phyloP scores from a whole-genome alignment of 2,329 filamentous ascomycete genomes.

The Elsinoe fawcettii region DNA sequence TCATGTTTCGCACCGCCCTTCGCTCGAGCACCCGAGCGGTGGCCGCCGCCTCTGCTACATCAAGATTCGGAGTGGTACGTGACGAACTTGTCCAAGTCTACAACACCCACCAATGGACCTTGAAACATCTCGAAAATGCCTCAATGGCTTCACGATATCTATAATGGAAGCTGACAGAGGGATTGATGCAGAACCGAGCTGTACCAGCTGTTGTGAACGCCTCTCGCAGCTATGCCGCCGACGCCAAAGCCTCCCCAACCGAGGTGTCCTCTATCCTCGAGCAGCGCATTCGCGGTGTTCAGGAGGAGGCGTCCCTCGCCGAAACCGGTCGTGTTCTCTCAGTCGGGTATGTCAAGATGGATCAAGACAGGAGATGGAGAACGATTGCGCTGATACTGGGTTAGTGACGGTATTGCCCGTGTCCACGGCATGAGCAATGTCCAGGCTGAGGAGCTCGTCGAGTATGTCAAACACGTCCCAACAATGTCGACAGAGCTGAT shows the following conservation, averaged over 20 bases:
- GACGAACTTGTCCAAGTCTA: constrained; percentile 32
- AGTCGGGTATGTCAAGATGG: constrained; percentile 71
- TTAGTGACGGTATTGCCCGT: constrained; percentile 99
- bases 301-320: constrained; percentile 91
- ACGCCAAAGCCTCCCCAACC: constrained; percentile 90
- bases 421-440: constrained; percentile 99
- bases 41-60: constrained; percentile 83
- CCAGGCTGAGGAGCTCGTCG: constrained; percentile 99
- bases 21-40: constrained; percentile 93
- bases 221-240: constrained; percentile 79
- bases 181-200: constrained; percentile 67
- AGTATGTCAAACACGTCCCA: constrained; percentile 57
- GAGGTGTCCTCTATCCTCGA: constrained; percentile 99
- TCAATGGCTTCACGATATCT: constrained; percentile 18
- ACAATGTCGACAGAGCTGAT: neutral
- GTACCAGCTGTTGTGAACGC: constrained; percentile 70
- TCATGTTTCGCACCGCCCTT: constrained; percentile 98
- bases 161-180: constrained; percentile 41
- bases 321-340: constrained; percentile 99
- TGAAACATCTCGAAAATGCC: constrained; percentile 29
- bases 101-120: constrained; percentile 33
- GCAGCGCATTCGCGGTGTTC: constrained; percentile 96
- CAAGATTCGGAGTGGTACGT: constrained; percentile 94
- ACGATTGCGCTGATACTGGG: constrained; percentile 28
- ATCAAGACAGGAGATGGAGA: constrained; percentile 18